phyloP scores from a whole-genome alignment of 306 rosid species.

The Rubus parviflorus region DNA sequence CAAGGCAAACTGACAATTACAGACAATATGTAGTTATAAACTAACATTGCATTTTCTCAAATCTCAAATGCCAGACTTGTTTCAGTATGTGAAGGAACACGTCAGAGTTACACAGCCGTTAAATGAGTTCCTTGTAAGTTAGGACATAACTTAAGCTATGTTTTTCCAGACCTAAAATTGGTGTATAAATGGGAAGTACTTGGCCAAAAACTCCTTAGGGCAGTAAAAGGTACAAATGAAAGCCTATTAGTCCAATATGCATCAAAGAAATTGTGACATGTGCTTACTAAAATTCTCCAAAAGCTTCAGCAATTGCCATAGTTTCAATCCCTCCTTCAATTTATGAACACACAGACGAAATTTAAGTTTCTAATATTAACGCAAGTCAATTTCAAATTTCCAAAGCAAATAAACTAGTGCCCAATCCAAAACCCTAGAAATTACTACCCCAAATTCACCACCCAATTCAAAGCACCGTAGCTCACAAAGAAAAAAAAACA shows the following conservation, averaged over 20 bases:
- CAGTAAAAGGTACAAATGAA: not conserved
- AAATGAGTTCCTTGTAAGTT: not conserved
- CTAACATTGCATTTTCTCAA: constrained; percentile 3
- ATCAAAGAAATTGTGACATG: not conserved
- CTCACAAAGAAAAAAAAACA: no score
- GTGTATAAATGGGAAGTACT: not conserved
- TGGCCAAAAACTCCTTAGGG: no score
- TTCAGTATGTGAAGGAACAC: not conserved
- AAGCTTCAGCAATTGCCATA: constrained; percentile 85
- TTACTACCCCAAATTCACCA: no score
- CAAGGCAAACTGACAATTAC: not conserved
- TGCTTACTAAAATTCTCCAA: constrained; percentile 90
- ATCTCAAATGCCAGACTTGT: not conserved
- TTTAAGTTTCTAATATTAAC: no score
- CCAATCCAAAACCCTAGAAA: no score
- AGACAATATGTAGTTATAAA: not conserved
- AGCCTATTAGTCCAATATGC: not conserved
- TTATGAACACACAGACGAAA: not conserved
- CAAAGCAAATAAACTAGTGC: no score
- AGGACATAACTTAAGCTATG: constrained; percentile 44
- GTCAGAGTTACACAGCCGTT: not conserved
- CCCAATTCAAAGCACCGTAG: no score
- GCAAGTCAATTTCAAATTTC: no score
- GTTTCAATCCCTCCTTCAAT: constrained; percentile 89
- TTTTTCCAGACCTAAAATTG: constrained; percentile 79